Percentiles rank a stretch among this genome's conserved stretches.
Conservation (phyloP, 2,329 filamentous ascomycete genomes). For the Colletotrichum endophyticum region DNA sequence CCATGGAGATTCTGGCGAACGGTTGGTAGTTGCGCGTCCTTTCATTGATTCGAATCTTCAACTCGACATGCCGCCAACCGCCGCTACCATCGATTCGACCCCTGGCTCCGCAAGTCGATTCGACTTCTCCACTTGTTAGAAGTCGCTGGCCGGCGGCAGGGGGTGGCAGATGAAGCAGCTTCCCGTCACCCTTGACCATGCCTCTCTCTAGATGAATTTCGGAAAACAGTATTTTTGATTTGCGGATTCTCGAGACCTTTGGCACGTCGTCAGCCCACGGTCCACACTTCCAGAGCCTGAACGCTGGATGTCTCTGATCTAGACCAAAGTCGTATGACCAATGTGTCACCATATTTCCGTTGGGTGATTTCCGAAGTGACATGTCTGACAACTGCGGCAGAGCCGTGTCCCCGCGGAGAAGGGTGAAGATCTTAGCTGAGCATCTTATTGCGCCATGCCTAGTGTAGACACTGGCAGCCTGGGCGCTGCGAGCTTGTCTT, state of each 20-base stretch:
- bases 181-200: neutral
- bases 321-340: neutral
- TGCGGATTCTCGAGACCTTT: neutral
- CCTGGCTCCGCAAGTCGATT: neutral
- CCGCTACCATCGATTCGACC: neutral
- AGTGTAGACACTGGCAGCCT: neutral
- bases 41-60: neutral
- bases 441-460: neutral
- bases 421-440: neutral
- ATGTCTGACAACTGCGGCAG: neutral
- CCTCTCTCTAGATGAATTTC: neutral
- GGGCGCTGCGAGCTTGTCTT: neutral
- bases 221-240: neutral
- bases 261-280: neutral
- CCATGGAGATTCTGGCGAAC: constrained; percentile 8
- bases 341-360: neutral
- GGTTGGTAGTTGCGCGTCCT: constrained; percentile 16
- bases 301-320: neutral
- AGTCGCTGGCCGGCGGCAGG: neutral
- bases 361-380: neutral
- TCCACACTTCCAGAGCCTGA: neutral
- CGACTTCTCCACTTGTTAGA: neutral
- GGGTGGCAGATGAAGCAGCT: neutral
- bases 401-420: neutral
- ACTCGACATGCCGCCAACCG: neutral